Evolutionary conservation across 768 basidiomycete species (phyloP), one percentile per base, ranked within the genome.

Genomic region (Strobilomyces confusus): DNA sequence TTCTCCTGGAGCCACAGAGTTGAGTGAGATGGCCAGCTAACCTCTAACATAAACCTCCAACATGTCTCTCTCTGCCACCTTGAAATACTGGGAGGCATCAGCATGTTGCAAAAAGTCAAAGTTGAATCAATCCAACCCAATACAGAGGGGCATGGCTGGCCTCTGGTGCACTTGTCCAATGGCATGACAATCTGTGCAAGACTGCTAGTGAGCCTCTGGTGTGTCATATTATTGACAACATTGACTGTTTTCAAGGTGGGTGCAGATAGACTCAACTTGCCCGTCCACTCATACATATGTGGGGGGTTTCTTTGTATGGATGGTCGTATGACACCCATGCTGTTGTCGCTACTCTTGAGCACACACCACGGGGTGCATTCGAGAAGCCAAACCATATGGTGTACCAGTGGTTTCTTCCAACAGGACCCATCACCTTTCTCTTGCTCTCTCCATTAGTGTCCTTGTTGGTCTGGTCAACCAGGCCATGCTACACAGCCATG

Each of bases 391-490:
- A 91, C 62, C 83, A 81, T 7, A 90, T 85, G 0, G 95, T 92
- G 0, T 98, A 89, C 71, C 97, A 98, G 68, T 79, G 95, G 20
- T 98, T 98, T 75, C 80, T 98, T 19, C 89, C 94, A 2, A 93
- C 93, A 5, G 95, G 97, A 0, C 95, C 95, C 3, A 87, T 98
- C 40, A 95, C 95, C 0, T 98, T 97, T 75, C 79, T 98, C 20
- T 97, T 95, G 0, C 79, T 98, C 40, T 87, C 87, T 1, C 73
- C 82, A 0, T 86, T 84, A 0, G 74, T 76, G 2, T 91, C 93
- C 11, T 94, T 94, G 4, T 77, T 98, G 46, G 97, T 98, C 7
- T 98, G 97, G 97, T 95, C 92, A n/a, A 95, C 90, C 0, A 81
- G 77, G 49, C 92, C 94, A 1, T 66, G 74, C 6, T 75, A 93